Evolutionary conservation across 768 basidiomycete genomes (phyloP), one percentile per base, ranked within the genome.

Genomic region (Podaxis sp.): DNA sequence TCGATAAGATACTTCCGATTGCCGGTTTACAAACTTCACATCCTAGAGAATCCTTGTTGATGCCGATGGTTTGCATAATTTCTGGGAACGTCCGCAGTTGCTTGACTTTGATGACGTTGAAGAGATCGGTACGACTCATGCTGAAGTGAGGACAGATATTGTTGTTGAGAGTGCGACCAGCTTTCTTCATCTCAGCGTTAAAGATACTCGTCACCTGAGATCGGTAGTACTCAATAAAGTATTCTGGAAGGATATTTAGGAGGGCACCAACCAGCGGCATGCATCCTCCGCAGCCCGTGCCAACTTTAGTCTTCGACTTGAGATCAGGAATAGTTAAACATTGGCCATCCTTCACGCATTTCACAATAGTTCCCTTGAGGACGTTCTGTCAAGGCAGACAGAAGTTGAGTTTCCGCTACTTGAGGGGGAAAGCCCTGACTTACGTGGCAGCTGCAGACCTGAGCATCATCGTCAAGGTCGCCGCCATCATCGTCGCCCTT

Each of bases 21-120:
- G 82, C 83, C 3, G 90, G 90, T 67, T 87, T 89, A 75, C 90
- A 92, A 24, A 87, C 72, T 72, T 91, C 90, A 66, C 90, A 92
- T 1, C 90, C 90, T 5, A 87, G 66, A 0, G 84, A 76, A 48
- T 80, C 74, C 38, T 77, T 73, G 42, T 78, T 77, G 22, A 77
- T 74, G 19, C 87, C 88, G 2, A 73, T 76, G 6, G 75, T 74
- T 7, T 69, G 67, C 80, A 89, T 84, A 44, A 90, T 77, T 30
- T 82, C 81, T 1, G 71, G 63, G 63, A 87, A 86, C n/a, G 80
- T 84, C 56, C 72, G 78, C 36, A 90, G 76, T 63, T 83, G 79
- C 71, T 88, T 88, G 65, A 90, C 74, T 68, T 85, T 84, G 68
- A 88, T 76, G 59, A 90, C 76, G 44, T 80, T 82, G 75, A 89